Percentiles rank a stretch among this genome's conserved stretches.
These are phyloP conservation scores for Leishmania aethiopica DNA, from an alignment of 208 protist species.

Conservation along the genomic window DNA sequence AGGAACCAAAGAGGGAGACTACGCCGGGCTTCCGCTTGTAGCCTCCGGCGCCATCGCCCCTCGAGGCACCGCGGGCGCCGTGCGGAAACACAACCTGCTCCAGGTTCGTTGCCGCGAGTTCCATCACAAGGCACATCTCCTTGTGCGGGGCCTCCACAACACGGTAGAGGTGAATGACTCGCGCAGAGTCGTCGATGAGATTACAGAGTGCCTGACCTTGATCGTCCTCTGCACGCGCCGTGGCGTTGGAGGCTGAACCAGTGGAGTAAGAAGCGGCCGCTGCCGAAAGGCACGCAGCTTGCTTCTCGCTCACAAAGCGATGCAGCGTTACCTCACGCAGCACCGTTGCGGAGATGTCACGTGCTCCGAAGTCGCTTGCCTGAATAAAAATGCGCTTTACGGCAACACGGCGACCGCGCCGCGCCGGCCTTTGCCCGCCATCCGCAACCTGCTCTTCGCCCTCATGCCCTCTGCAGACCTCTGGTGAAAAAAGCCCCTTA, in stretches of 20 bases:
- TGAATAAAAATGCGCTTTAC: slow-evolving; percentile 89
- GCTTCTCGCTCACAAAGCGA: slow-evolving; percentile 32
- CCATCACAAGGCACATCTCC: slow-evolving; percentile 85
- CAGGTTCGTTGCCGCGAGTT: slow-evolving; percentile 69
- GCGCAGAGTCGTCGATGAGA: slow-evolving; percentile 36
- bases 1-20: slow-evolving; percentile 15
- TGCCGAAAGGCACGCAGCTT: slow-evolving; percentile 3
- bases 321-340: slow-evolving; percentile 82
- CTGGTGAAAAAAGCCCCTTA: background rate
- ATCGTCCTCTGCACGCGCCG: background rate
- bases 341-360: slow-evolving; percentile 67
- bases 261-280: background rate
- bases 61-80: background rate
- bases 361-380: slow-evolving; percentile 65
- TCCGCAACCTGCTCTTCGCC: background rate
- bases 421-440: background rate
- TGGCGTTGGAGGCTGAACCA: too few relatives aligned
- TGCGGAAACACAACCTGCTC: slow-evolving; percentile 40
- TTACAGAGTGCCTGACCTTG: background rate
- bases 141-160: slow-evolving; percentile 80
- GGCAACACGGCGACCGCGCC: slow-evolving; percentile 38
- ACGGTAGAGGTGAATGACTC: slow-evolving; percentile 49
- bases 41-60: slow-evolving; percentile 3
- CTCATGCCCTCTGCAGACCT: background rate
- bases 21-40: slow-evolving; percentile 15